phyloP scores from a whole-genome alignment of 2,329 filamentous ascomycete genomes.

The Sclerotiophoma versabilis region DNA sequence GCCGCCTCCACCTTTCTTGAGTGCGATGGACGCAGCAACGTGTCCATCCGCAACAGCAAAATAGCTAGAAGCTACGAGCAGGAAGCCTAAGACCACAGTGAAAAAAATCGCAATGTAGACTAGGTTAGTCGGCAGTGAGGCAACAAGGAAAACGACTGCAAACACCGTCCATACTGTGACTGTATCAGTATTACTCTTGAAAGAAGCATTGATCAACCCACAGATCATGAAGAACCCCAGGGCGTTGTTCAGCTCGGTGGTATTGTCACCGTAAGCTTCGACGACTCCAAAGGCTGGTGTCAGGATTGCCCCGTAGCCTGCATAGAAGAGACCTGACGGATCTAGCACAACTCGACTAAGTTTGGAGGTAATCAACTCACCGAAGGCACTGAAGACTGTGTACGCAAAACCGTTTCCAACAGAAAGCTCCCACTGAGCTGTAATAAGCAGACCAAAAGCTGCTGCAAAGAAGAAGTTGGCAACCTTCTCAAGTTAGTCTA shows the following conservation, averaged over 20 bases:
- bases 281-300: slow-evolving; percentile 57
- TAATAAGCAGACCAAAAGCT: slow-evolving; percentile 61
- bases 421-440: slow-evolving; percentile 64
- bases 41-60: slow-evolving; percentile 57
- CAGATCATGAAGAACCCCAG: slow-evolving; percentile 59
- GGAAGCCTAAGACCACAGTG: slow-evolving; percentile 56
- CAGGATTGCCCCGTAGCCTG: slow-evolving; percentile 58
- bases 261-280: slow-evolving; percentile 54
- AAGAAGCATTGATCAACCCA: slow-evolving; percentile 29
- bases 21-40: slow-evolving; percentile 35
- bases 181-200: background rate
- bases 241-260: slow-evolving; percentile 57
- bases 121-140: slow-evolving; percentile 55
- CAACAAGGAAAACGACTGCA: slow-evolving; percentile 56
- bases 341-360: background rate
- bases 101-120: slow-evolving; percentile 59
- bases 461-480: slow-evolving; percentile 63
- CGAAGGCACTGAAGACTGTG: slow-evolving; percentile 63
- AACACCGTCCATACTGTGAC: slow-evolving; percentile 57
- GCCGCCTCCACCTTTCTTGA: slow-evolving; percentile 56
- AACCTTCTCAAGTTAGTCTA: slow-evolving; percentile 30
- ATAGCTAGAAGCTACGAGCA: slow-evolving; percentile 54
- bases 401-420: slow-evolving; percentile 62
- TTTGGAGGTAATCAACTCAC: slow-evolving; percentile 33
- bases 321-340: slow-evolving; percentile 56